A percentile compares a stretch with the other conserved stretches of the same genome.
phyloP scores from a whole-genome alignment of 257 asterid species.

The Leonotis leonurus region DNA sequence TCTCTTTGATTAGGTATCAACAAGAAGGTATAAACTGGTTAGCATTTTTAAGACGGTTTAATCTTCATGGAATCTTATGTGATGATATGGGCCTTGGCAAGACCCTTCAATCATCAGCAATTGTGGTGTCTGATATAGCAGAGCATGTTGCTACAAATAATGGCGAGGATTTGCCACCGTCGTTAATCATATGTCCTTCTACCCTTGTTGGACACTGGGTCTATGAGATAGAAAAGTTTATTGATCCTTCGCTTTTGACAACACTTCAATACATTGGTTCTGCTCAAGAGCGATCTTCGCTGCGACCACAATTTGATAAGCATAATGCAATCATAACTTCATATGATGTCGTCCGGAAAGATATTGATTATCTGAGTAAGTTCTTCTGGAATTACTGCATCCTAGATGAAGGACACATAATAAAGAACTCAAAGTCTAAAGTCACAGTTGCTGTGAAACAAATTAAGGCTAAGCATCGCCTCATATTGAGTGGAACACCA shows the following conservation, averaged over 20 bases:
- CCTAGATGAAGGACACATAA: slow-evolving; percentile 95
- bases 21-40: slow-evolving; percentile 99
- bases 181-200: slow-evolving; percentile 87
- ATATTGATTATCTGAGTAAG: slow-evolving; percentile 65
- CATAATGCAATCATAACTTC: slow-evolving; percentile 84
- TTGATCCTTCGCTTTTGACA: slow-evolving; percentile 79
- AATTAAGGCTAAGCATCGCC: slow-evolving; percentile 92
- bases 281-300: slow-evolving; percentile 74
- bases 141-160: slow-evolving; percentile 63
- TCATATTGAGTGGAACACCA: slow-evolving; percentile 96
- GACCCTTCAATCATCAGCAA: slow-evolving; percentile 96
- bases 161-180: slow-evolving; percentile 58
- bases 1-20: slow-evolving; percentile 67
- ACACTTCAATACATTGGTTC: slow-evolving; percentile 94
- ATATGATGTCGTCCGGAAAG: slow-evolving; percentile 94
- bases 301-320: slow-evolving; percentile 61
- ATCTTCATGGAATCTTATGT: slow-evolving; percentile 94
- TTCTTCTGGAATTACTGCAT: slow-evolving; percentile 89
- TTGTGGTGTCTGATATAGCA: slow-evolving; percentile 90
- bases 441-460: slow-evolving; percentile 92
- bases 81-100: slow-evolving; percentile 99
- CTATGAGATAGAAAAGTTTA: slow-evolving; percentile 96
- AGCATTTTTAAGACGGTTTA: slow-evolving; percentile 86
- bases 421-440: slow-evolving; percentile 88
- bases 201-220: slow-evolving; percentile 99